Evolutionary conservation across 2,329 filamentous ascomycete genomes (phyloP).

Genomic region (Colletotrichum sp.): DNA sequence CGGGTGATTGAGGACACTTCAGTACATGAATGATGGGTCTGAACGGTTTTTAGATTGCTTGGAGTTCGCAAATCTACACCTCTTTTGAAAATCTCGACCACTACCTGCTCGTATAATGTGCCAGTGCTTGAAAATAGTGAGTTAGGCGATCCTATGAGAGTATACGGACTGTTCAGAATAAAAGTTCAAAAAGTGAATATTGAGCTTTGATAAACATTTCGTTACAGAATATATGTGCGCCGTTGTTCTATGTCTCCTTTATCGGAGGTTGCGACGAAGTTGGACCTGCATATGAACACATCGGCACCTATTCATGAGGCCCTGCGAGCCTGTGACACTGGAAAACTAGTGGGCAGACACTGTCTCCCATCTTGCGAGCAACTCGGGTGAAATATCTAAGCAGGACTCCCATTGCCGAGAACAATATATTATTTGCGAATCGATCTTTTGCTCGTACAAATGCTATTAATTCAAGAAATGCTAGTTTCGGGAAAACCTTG

Average conservation of each 20-base stretch:
- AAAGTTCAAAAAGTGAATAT: background rate
- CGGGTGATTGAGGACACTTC: rapidly evolving
- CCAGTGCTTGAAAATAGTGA: background rate
- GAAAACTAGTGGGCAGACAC: background rate
- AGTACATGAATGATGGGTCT: background rate
- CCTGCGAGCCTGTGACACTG: too few relatives aligned
- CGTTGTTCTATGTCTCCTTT: background rate
- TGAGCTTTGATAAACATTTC: rapidly evolving
- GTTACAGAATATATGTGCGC: rapidly evolving
- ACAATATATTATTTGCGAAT: background rate
- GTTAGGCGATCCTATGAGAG: rapidly evolving
- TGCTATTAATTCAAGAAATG: background rate
- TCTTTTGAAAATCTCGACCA: background rate
- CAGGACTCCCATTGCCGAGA: background rate
- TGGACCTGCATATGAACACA: rapidly evolving
- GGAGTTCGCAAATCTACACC: rapidly evolving
- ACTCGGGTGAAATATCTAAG: background rate
- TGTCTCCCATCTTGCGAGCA: background rate
- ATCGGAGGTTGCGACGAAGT: background rate
- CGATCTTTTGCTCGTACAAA: background rate
- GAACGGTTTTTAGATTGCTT: background rate
- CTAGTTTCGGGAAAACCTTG: background rate
- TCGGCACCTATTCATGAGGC: background rate
- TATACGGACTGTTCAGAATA: rapidly evolving
- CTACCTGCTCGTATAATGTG: background rate